Conservation (phyloP, 1,284 basidiomycete genomes). For the Neolentinus lepideus region DNA sequence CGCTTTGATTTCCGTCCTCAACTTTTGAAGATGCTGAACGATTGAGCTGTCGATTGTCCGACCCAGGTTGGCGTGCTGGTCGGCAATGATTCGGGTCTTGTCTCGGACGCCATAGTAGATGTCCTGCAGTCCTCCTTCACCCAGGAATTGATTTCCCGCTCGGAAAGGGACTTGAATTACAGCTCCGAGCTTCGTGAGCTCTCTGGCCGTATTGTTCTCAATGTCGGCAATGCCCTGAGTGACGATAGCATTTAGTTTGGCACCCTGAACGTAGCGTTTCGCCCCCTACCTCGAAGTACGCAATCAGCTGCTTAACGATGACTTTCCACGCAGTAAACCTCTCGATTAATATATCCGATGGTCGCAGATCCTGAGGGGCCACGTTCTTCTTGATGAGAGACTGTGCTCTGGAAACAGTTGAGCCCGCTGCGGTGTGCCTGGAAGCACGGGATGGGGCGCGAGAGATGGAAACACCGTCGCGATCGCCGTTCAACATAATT, state of each 20-base stretch:
- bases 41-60: conserved; percentile 96
- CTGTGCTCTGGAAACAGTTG: conserved; percentile 69
- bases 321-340: conserved; percentile 91
- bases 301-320: conserved; percentile 93
- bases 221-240: conserved; percentile 94
- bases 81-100: conserved; percentile 91
- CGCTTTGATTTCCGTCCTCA: conserved; percentile 92
- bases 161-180: conserved; percentile 98
- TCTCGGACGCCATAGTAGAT: conserved; percentile 92
- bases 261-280: not conserved
- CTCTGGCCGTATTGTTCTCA: conserved; percentile 91
- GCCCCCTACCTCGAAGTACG: conserved; percentile 63
- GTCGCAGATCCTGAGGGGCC: conserved; percentile 84
- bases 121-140: conserved; percentile 89
- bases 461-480: conserved; percentile 44
- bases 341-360: conserved; percentile 96
- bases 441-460: conserved; percentile 64
- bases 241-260: conserved; percentile 6
- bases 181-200: conserved; percentile 92
- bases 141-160: conserved; percentile 92
- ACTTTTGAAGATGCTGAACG: conserved; percentile 95
- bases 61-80: conserved; percentile 95
- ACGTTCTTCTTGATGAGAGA: conserved; percentile 89
- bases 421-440: conserved; percentile 36
- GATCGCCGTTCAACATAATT: conserved; percentile 25